phyloP scores from a whole-genome alignment of 495 filamentous ascomycete species.

The Friedmanniomyces simplex region DNA sequence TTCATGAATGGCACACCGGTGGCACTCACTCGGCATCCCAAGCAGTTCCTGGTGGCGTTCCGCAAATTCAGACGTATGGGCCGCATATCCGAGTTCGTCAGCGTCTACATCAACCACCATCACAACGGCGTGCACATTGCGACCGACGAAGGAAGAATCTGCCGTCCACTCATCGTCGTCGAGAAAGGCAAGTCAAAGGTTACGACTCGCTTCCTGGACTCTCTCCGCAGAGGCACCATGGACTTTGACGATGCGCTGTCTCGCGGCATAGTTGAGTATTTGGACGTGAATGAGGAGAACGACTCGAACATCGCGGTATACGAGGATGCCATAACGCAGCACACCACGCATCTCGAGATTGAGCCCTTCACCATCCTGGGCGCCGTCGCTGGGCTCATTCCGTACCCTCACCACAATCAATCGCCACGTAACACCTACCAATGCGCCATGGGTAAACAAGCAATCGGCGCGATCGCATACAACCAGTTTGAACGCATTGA shows the following conservation, averaged over 20 bases:
- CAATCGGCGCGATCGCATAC: slow-evolving; percentile 92
- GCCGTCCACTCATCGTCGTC: slow-evolving; percentile 87
- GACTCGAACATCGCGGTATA: slow-evolving; percentile 86
- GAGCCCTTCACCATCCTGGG: slow-evolving; percentile 96
- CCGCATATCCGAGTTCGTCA: slow-evolving; percentile 84
- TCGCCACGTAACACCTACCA: slow-evolving; percentile 98
- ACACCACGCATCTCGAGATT: slow-evolving; percentile 90
- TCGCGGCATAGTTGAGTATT: slow-evolving; percentile 82
- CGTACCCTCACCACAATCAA: slow-evolving; percentile 98
- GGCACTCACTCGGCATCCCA: slow-evolving; percentile 70
- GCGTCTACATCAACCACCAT: slow-evolving; percentile 89
- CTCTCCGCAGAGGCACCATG: slow-evolving; percentile 67
- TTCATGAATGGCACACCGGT: slow-evolving; percentile 91
- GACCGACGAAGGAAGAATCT: slow-evolving; percentile 93
- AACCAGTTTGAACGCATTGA: slow-evolving; percentile 96
- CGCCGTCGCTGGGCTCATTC: slow-evolving; percentile 93
- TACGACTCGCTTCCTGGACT: slow-evolving; percentile 59
- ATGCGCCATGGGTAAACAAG: slow-evolving; percentile 99
- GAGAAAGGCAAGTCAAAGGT: slow-evolving; percentile 74
- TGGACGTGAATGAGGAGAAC: slow-evolving; percentile 98
- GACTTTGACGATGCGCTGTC: slow-evolving; percentile 89
- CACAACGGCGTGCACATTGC: slow-evolving; percentile 87
- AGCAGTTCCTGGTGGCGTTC: slow-evolving; percentile 72
- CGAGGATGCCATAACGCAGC: slow-evolving; percentile 65
- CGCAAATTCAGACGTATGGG: slow-evolving; percentile 75